These are phyloP conservation scores for Periconia sp. DNA, from an alignment of 2,329 filamentous ascomycete species.

Conservation along the genomic window DNA sequence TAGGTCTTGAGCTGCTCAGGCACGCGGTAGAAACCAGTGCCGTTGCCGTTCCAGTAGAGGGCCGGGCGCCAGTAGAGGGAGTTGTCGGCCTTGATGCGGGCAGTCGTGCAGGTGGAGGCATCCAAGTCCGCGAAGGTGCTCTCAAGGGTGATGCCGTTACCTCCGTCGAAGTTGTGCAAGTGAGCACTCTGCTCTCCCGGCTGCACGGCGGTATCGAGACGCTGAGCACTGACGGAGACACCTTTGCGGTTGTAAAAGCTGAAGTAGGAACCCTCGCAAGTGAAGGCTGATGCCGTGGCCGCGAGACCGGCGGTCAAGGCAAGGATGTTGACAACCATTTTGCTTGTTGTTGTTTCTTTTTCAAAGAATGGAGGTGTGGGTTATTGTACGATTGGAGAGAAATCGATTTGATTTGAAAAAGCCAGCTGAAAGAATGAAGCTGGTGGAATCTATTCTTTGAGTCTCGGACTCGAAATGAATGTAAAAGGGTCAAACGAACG, in stretches of 20 bases:
- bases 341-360: slow-evolving; percentile 10
- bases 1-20: slow-evolving; percentile 42
- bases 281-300: slow-evolving; percentile 34
- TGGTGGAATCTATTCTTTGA: slow-evolving; percentile 28
- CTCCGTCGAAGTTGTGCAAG: slow-evolving; percentile 43
- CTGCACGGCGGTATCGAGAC: slow-evolving; percentile 38
- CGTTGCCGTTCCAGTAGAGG: slow-evolving; percentile 41
- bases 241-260: slow-evolving; percentile 41
- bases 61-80: slow-evolving; percentile 43
- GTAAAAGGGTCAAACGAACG: slow-evolving; percentile 27
- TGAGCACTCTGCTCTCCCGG: slow-evolving; percentile 37
- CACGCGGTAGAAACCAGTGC: slow-evolving; percentile 38
- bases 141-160: slow-evolving; percentile 31
- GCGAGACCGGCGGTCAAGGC: slow-evolving; percentile 32
- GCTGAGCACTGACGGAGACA: slow-evolving; percentile 36
- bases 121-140: slow-evolving; percentile 31
- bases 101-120: slow-evolving; percentile 37
- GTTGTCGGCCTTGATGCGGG: slow-evolving; percentile 42
- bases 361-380: background rate
- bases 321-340: slow-evolving; percentile 31
- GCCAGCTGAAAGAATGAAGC: slow-evolving; percentile 21
- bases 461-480: slow-evolving; percentile 40
- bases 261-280: slow-evolving; percentile 43
- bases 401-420: slow-evolving; percentile 5
- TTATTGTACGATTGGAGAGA: no score